Evolutionary conservation across 177 flowering plant genomes (phyloP).

Genomic region (Vitis hybrid): DNA sequence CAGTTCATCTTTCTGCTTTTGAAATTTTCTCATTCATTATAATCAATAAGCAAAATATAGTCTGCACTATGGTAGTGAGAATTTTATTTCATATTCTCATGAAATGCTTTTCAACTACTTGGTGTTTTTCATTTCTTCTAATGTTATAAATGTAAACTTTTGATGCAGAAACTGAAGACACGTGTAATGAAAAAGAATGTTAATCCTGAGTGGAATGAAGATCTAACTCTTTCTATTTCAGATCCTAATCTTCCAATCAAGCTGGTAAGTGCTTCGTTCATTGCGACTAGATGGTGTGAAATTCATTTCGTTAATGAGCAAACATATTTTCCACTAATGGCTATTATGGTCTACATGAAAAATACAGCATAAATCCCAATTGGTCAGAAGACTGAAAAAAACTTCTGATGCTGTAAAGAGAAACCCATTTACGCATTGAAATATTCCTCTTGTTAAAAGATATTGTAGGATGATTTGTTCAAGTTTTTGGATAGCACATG

Average conservation of each 20-base stretch:
- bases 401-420: too few species aligned
- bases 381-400: neutral
- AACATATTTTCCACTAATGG: neutral
- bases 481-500: too few species aligned
- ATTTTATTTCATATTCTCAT: neutral
- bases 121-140: neutral
- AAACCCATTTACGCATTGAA: too few species aligned
- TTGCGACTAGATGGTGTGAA: neutral
- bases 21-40: too few species aligned
- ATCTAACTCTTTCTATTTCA: slow-evolving; percentile 65
- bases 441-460: too few species aligned
- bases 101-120: neutral
- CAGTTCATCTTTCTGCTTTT: too few species aligned
- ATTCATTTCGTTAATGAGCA: neutral
- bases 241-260: slow-evolving; percentile 49
- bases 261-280: slow-evolving; percentile 42
- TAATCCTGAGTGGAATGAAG: slow-evolving; percentile 86
- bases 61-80: too few species aligned
- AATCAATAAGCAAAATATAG: too few species aligned
- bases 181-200: slow-evolving; percentile 57
- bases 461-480: too few species aligned
- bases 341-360: neutral
- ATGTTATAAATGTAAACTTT: neutral
- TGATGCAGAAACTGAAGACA: slow-evolving; percentile 74
- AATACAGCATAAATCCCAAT: neutral